Percentiles rank a stretch among this genome's conserved stretches.
phyloP scores from a whole-genome alignment of 2,329 filamentous ascomycete genomes.

The Exserohilum turcica region DNA sequence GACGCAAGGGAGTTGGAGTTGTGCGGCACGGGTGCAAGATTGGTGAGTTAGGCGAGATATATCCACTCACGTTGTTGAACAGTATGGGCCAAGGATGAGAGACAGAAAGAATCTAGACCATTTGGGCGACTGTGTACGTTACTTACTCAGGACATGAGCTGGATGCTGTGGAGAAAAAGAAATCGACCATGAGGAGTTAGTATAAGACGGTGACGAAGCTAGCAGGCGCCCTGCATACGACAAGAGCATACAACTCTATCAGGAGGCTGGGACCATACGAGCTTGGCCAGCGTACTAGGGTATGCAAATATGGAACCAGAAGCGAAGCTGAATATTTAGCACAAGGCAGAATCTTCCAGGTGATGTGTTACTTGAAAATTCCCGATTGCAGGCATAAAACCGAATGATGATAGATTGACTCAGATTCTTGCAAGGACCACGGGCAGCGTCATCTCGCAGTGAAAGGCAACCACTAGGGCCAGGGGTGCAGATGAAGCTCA shows the following conservation, averaged over 20 bases:
- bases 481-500: conserved; percentile 25
- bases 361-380: conserved; percentile 13
- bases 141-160: conserved; percentile 38
- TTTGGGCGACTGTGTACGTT: conserved; percentile 20
- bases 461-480: conserved; percentile 18
- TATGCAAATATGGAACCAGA: conserved; percentile 28
- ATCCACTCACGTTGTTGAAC: background rate
- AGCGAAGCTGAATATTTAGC: conserved; percentile 30
- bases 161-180: conserved; percentile 25
- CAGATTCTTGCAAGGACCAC: conserved; percentile 24
- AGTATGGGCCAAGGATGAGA: background rate
- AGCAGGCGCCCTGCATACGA: conserved; percentile 28
- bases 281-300: conserved; percentile 31
- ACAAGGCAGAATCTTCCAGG: conserved; percentile 22
- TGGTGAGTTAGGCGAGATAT: background rate
- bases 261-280: conserved; percentile 34
- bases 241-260: conserved; percentile 28
- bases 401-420: conserved; percentile 24
- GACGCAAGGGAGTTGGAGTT: background rate
- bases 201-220: conserved; percentile 34
- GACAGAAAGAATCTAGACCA: background rate
- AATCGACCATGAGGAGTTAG: conserved; percentile 28
- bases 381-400: conserved; percentile 20
- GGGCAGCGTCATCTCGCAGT: conserved; percentile 21
- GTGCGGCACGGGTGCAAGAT: background rate